phyloP scores from a whole-genome alignment of 225 moss, liverwort and hornwort genomes.

The Anthoceros angustus region DNA sequence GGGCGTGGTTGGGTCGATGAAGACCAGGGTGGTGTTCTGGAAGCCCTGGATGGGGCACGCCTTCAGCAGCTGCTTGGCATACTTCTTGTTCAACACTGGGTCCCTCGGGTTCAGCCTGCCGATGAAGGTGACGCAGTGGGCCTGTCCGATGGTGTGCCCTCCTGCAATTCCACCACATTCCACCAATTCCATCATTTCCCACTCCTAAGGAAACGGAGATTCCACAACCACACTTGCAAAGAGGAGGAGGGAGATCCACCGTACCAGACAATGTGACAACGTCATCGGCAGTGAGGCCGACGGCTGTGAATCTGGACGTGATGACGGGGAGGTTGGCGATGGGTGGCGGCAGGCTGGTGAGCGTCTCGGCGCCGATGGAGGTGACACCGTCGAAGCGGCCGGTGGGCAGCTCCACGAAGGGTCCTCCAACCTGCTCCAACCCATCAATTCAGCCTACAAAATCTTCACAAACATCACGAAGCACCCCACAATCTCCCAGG shows the following conservation, averaged over 20 bases:
- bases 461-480: not conserved
- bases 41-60: not conserved
- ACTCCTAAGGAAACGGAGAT: not conserved
- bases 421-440: not conserved
- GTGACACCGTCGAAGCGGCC: not conserved
- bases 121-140: constrained; percentile 8
- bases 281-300: not conserved
- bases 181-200: not conserved
- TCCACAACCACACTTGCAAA: not conserved
- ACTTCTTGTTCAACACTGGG: not conserved
- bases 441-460: not conserved
- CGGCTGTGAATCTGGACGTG: not conserved
- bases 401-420: not conserved
- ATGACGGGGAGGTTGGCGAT: not conserved
- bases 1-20: not conserved
- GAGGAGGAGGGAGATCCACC: too few species aligned
- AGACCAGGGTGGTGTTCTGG: not conserved
- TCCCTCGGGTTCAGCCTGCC: not conserved
- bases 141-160: constrained; percentile 11
- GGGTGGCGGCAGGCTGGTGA: not conserved
- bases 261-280: not conserved
- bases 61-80: not conserved
- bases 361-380: not conserved
- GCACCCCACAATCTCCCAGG: not conserved
- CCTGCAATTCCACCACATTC: not conserved